Evolutionary conservation across 148 eudicot species (phyloP).

Genomic region (Silene uniflora): DNA sequence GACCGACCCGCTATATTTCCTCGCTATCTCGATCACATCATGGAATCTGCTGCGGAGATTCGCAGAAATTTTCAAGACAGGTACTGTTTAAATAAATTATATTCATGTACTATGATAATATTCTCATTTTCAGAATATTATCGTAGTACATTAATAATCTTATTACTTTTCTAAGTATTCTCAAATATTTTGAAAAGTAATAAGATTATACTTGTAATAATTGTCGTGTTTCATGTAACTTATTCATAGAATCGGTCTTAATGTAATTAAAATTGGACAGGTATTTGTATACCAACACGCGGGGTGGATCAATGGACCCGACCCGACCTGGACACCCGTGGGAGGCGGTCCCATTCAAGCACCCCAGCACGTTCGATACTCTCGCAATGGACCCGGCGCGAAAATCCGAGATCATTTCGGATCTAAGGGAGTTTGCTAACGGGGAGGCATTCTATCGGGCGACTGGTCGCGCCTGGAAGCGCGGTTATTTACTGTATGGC

Average conservation of each 20-base stretch:
- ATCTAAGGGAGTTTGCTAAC: slow-evolving; percentile 55
- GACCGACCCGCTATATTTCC: slow-evolving; percentile 37
- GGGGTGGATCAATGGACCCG: slow-evolving; percentile 64
- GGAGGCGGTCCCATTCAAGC: slow-evolving; percentile 96
- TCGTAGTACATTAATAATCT: too few species aligned
- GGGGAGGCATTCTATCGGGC: slow-evolving; percentile 68
- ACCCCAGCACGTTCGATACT: slow-evolving; percentile 85
- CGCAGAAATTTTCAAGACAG: slow-evolving; percentile 59
- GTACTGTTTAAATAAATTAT: not conserved
- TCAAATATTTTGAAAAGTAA: too few species aligned
- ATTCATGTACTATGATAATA: too few species aligned
- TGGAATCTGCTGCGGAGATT: slow-evolving; percentile 53
- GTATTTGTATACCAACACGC: slow-evolving; percentile 68
- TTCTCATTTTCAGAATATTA: too few species aligned
- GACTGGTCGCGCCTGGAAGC: slow-evolving; percentile 92
- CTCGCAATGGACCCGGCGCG: slow-evolving; percentile 69
- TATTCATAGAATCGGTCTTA: too few species aligned
- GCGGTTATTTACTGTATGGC: slow-evolving; percentile 77
- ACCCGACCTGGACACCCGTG: slow-evolving; percentile 68
- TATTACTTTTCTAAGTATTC: too few species aligned
- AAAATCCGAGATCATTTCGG: slow-evolving; percentile 57
- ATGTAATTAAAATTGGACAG: slow-evolving; percentile 16
- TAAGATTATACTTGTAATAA: too few species aligned
- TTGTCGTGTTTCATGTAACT: too few species aligned
- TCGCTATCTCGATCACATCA: slow-evolving; percentile 59